Evolutionary conservation across 1,284 basidiomycete genomes (phyloP), one percentile per base, ranked within the genome.

Genomic region (Vanrija humicola): DNA sequence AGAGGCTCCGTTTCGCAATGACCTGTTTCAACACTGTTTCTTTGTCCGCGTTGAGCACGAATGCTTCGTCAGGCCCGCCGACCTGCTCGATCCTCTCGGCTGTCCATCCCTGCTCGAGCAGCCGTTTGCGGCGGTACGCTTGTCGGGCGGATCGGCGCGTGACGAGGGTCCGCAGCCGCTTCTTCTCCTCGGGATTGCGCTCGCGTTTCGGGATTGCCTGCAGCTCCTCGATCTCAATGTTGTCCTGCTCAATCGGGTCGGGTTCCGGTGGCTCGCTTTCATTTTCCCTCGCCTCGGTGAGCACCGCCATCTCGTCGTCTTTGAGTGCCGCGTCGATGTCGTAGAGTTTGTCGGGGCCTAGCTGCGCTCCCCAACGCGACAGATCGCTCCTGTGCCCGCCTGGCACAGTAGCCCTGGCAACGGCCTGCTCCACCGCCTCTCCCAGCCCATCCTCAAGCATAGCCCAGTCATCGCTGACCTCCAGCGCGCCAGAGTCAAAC

Each of bases 401-500:
- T 8, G 21, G 16, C 26, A 21, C 34, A 14, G 34, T 38, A 2
- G 18, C 18, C 8, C 29, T 15, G 6, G 15, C 56, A 2, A 47
- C 44, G 39, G 25, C 54, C 55, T 62, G 23, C 50, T 66, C 40
- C 55, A 62, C n/a, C 3, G 58, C 62, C 18, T 63, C 63, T 3
- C 86, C 83, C 61, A 82, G 75, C 34, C 63, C 58, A 48, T 89
- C 86, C 70, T 91, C 89, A 55, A 77, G 75, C 21, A 71, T 66
- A 26, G 87, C 62, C 83, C 86, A 87, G 6, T 74, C 68, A 9
- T 83, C 78, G 5, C 83, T 83, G 6, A 87, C 82, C 54, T 88
- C 83, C 58, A 66, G n/a, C 67, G 71, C n/a, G 68, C 65, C 34
- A 55, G 28, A 19, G 12, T 64, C 63, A 6, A 56, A 52, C 6